phyloP scores from a whole-genome alignment of 2,329 filamentous ascomycete genomes.

The Talaromyces sp. region DNA sequence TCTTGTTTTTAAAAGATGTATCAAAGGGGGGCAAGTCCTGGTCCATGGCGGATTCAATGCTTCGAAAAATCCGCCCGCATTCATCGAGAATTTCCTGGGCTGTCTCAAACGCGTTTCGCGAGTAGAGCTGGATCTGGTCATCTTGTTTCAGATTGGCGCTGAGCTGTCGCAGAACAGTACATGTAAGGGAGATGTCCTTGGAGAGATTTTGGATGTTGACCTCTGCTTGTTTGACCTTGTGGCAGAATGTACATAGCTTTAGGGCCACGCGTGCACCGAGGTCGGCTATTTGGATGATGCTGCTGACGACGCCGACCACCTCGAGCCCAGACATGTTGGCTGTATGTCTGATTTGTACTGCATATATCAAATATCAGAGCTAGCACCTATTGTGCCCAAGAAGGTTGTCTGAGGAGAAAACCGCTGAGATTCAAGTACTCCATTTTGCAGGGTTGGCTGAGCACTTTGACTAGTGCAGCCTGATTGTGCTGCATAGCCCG shows the following conservation, averaged over 20 bases:
- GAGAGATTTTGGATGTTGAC: conserved; percentile 19
- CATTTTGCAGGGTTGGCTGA: no score
- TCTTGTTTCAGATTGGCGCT: conserved; percentile 17
- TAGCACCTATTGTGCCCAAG: no score
- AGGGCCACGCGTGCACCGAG: conserved; percentile 24
- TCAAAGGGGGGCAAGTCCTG: neutral
- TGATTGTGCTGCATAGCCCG: no score
- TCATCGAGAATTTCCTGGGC: neutral
- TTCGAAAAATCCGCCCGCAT: neutral
- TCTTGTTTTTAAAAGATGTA: neutral
- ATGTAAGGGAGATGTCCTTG: conserved; percentile 26
- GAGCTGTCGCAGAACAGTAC: conserved; percentile 24
- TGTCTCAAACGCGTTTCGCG: neutral
- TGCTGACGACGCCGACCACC: conserved; percentile 22
- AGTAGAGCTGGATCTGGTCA: neutral
- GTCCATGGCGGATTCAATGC: neutral
- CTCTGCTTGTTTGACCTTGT: conserved; percentile 23
- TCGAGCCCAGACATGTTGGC: conserved; percentile 19
- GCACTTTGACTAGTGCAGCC: no score
- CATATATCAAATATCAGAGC: no score
- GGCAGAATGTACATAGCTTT: conserved; percentile 26
- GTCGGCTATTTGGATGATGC: conserved; percentile 29
- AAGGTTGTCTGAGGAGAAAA: no score
- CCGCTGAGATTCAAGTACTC: no score
- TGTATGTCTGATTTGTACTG: no score